A percentile compares a stretch with the other conserved stretches of the same genome.
Conservation (phyloP, 208 protist species). For the Trypanosoma congolense region DNA sequence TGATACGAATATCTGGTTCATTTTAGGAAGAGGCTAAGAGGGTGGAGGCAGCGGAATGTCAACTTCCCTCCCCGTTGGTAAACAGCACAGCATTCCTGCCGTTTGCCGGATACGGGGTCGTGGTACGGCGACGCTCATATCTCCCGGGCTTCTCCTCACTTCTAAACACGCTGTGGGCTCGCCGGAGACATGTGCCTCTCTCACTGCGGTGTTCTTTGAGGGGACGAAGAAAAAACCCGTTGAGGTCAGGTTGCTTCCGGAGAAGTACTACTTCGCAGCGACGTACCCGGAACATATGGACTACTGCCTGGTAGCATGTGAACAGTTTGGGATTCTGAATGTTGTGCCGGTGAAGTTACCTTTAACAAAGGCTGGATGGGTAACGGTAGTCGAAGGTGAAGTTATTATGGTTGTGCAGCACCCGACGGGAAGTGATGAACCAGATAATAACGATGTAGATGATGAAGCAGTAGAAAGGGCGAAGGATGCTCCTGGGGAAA, state of each 20-base stretch:
- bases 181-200: conserved; percentile 25
- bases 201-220: conserved; percentile 86
- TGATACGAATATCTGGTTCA: no score
- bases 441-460: neutral
- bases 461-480: neutral
- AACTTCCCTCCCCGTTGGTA: conserved; percentile 49
- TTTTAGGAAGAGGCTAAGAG: neutral
- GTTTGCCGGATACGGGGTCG: conserved; percentile 71
- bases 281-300: conserved; percentile 84
- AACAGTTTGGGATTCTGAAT: conserved; percentile 61
- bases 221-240: conserved; percentile 78
- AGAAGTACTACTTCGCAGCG: conserved; percentile 69
- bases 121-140: conserved; percentile 72
- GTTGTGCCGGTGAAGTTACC: conserved; percentile 70
- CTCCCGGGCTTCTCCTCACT: conserved; percentile 64
- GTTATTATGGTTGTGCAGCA: conserved; percentile 85
- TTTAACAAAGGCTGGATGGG: conserved; percentile 66
- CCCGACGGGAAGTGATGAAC: conserved; percentile 28
- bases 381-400: conserved; percentile 75
- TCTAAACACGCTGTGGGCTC: conserved; percentile 33
- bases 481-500: conserved; percentile 27
- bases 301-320: conserved; percentile 87
- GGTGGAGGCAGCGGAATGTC: conserved; percentile 26
- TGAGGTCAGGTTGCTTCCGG: conserved; percentile 58
- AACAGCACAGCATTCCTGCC: conserved; percentile 82